Conservation (phyloP, 371 early-diverging fungal species). For the Mortierella sp. region DNA sequence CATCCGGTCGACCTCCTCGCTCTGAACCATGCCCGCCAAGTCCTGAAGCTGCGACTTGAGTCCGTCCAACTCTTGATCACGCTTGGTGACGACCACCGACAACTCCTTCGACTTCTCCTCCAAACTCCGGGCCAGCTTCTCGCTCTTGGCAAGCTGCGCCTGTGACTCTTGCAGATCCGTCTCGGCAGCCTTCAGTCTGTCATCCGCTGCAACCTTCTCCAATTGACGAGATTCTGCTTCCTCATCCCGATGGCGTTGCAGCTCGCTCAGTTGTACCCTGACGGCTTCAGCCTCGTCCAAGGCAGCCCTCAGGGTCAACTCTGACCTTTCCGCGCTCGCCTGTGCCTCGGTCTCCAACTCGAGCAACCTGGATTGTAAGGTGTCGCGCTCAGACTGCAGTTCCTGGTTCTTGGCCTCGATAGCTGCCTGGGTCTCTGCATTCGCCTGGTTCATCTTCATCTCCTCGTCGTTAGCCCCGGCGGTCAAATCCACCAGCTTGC, state of each 20-base stretch:
- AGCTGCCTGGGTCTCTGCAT: constrained; percentile 6
- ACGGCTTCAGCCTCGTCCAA: constrained; percentile 16
- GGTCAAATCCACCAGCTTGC: constrained; percentile 22
- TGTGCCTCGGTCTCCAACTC: constrained; percentile 16
- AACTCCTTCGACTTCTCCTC: constrained; percentile 62
- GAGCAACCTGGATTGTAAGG: constrained; percentile 12
- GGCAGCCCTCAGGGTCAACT: constrained; percentile 18
- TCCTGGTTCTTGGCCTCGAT: constrained; percentile 21
- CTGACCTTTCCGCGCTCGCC: background rate
- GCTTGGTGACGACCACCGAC: constrained; percentile 64
- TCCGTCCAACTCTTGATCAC: constrained; percentile 57
- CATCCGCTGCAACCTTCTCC: constrained; percentile 22
- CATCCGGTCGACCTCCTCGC: constrained; percentile 56
- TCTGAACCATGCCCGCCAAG: constrained; percentile 60
- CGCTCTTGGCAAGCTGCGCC: constrained; percentile 29
- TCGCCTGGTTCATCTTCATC: constrained; percentile 16
- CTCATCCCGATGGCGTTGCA: constrained; percentile 10
- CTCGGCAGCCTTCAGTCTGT: constrained; percentile 40
- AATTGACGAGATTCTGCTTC: constrained; percentile 13
- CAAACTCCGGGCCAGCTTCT: constrained; percentile 50
- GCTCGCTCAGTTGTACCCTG: constrained; percentile 9
- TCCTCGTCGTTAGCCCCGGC: constrained; percentile 35
- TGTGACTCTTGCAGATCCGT: constrained; percentile 19
- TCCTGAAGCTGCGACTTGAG: constrained; percentile 59
- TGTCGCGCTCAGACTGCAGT: constrained; percentile 30